Percentiles rank a stretch among this genome's conserved stretches.
Evolutionary conservation across 2,329 filamentous ascomycete species (phyloP).

Genomic region (Escovopsis weberi): DNA sequence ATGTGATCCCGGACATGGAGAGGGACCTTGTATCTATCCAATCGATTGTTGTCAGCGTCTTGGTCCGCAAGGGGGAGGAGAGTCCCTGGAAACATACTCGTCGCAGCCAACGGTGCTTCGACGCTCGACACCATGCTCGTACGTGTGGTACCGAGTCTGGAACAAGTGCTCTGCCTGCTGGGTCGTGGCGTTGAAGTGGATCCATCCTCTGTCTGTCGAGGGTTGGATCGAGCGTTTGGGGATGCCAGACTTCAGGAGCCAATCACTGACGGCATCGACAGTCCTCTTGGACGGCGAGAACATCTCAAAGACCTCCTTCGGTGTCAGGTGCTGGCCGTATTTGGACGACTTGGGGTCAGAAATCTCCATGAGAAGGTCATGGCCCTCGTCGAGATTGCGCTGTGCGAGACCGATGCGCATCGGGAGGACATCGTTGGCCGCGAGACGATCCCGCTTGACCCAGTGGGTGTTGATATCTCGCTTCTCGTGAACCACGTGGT

Average conservation of each 20-base stretch:
- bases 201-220: constrained; percentile 34
- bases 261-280: constrained; percentile 33
- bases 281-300: constrained; percentile 23
- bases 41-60: background rate
- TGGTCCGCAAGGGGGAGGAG: background rate
- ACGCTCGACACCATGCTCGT: constrained; percentile 22
- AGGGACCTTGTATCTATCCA: constrained; percentile 24
- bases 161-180: constrained; percentile 32
- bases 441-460: constrained; percentile 1
- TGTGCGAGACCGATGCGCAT: constrained; percentile 24
- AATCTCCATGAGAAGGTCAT: constrained; percentile 1
- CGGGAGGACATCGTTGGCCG: constrained; percentile 18
- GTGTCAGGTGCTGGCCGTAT: constrained; percentile 3
- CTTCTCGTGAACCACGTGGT: background rate
- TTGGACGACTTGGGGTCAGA: background rate
- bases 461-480: constrained; percentile 3
- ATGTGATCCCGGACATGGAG: constrained; percentile 20
- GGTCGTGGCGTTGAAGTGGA: constrained; percentile 6
- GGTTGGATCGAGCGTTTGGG: constrained; percentile 28
- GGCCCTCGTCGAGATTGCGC: background rate
- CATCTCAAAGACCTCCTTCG: constrained; percentile 1
- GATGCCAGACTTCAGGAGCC: constrained; percentile 38
- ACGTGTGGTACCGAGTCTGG: constrained; percentile 35
- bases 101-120: constrained; percentile 19
- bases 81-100: constrained; percentile 1